Base-by-base conservation (phyloP, 169 alveolate genomes). In the Nephromyces sp. region DNA sequence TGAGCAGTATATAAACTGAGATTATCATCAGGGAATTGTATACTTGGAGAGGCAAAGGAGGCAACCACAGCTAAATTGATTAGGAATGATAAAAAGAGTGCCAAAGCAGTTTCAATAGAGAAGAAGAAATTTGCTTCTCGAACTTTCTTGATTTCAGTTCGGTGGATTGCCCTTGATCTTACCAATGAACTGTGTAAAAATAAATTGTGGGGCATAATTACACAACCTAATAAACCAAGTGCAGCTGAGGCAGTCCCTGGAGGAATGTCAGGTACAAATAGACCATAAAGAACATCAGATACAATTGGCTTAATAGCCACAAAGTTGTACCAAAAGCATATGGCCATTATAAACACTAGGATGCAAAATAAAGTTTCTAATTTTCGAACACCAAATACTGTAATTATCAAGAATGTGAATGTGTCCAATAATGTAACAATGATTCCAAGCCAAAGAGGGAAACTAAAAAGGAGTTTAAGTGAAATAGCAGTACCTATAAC, bases 161-260 rank as follows among this genome's bases (percentile, higher is more conserved):
- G 6, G 61, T 74, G 61, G 3, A 82, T 67, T 34, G 74, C 67
- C 63, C 88, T 70, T 5, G 86, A 72, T 22, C 70, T 73, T 3
- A 84, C 89, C 28, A 86, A 75, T 6, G 91, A 72, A 24, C 84
- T 67, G 68, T 86, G 89, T 22, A 86, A 76, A 72, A 62, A 83
- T 25, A 86, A 29, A 67, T 83, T 83, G 64, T 86, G 91, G 6
- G 91, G 91, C 91, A 86, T 86, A 28, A 86, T 73, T 28, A 86
- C 81, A 27, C 87, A 74, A 2, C 91, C 91, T 3, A 86, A 35
- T 30, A 83, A 67, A 32, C 84, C 87, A 24, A 83, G 74, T 2
- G 79, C 79, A 21, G 22, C 27, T 64, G 32, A 21, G 21, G 21
- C 31, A 30, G 64, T 64, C 28, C 35, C n/a, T 1, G 32, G 30